Conservation (phyloP, 768 basidiomycete species). For the Asterophora lycoperdoides region DNA sequence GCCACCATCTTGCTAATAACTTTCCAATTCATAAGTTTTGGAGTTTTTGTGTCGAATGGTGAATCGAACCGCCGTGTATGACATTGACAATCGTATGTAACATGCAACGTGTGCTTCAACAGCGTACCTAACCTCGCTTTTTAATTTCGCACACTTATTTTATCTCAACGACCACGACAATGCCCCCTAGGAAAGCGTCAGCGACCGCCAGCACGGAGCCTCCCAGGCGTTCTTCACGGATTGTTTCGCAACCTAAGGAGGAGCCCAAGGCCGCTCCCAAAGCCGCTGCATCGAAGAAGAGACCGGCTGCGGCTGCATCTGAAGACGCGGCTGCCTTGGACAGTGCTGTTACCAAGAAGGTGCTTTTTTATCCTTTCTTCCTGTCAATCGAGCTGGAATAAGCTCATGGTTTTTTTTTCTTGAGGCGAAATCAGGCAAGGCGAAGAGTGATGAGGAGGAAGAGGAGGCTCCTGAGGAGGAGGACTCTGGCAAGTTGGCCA, state of each 20-base stretch:
- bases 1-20: neutral
- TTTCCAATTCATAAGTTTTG: neutral
- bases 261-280: conserved; percentile 22
- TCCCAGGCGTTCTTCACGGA: conserved; percentile 53
- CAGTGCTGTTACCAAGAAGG: conserved; percentile 35
- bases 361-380: conserved; percentile 15
- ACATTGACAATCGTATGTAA: no score
- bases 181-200: conserved; percentile 34
- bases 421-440: conserved; percentile 33
- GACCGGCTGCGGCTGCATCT: conserved; percentile 28
- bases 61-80: no score
- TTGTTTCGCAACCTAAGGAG: conserved; percentile 45
- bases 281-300: conserved; percentile 37
- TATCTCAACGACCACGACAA: conserved; percentile 20
- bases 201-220: conserved; percentile 31
- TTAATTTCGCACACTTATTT: no score
- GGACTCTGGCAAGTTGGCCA: conserved; percentile 23
- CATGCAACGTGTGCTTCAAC: no score
- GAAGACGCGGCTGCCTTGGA: conserved; percentile 24
- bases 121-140: no score
- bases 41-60: no score
- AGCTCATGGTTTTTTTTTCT: conserved; percentile 10
- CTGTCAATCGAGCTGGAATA: neutral
- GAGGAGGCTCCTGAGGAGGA: conserved; percentile 16
- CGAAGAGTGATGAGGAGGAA: conserved; percentile 22